Percentiles rank a stretch among this genome's conserved stretches.
Conservation (phyloP, 192 early-diverging fungal genomes). For the Mortierella antarctica region DNA sequence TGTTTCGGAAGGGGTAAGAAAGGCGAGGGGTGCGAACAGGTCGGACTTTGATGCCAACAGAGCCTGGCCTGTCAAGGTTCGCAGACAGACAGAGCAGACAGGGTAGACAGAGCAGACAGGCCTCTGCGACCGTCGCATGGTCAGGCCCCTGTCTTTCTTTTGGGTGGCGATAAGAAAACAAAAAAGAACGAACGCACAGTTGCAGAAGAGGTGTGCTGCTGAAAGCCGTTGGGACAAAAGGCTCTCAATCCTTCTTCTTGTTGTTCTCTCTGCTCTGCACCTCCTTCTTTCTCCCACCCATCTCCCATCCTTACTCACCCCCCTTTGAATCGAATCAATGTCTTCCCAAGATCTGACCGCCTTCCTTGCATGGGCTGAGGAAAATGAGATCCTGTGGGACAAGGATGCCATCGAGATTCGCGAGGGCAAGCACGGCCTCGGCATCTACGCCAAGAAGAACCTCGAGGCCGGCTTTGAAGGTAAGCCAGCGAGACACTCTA, state of each 20-base stretch:
- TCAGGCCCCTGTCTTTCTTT: too few species aligned
- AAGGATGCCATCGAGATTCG: conserved; percentile 65
- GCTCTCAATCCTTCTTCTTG: not conserved
- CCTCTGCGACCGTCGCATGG: too few species aligned
- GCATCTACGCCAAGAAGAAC: conserved; percentile 39
- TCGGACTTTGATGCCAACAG: too few species aligned
- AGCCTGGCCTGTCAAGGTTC: too few species aligned
- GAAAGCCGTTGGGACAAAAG: not conserved
- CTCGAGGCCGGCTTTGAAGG: conserved; percentile 36
- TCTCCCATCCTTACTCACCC: too few species aligned
- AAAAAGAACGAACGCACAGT: not conserved
- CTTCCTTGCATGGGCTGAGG: conserved; percentile 61
- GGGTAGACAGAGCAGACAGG: too few species aligned
- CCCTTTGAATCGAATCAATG: conserved; percentile 6
- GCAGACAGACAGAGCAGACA: too few species aligned
- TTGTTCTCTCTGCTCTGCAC: too few species aligned
- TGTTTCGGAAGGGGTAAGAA: too few species aligned
- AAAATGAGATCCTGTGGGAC: conserved; percentile 66
- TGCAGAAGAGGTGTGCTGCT: not conserved
- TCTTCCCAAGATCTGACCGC: conserved; percentile 30
- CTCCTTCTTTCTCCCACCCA: too few species aligned
- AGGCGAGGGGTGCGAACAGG: too few species aligned
- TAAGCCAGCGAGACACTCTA: not conserved
- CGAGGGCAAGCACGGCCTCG: conserved; percentile 52
- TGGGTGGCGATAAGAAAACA: not conserved